Percentiles rank a stretch among this genome's conserved stretches.
Evolutionary conservation across 2,329 filamentous ascomycete species (phyloP).

Genomic region (Aspergillus pseudoglaucus): DNA sequence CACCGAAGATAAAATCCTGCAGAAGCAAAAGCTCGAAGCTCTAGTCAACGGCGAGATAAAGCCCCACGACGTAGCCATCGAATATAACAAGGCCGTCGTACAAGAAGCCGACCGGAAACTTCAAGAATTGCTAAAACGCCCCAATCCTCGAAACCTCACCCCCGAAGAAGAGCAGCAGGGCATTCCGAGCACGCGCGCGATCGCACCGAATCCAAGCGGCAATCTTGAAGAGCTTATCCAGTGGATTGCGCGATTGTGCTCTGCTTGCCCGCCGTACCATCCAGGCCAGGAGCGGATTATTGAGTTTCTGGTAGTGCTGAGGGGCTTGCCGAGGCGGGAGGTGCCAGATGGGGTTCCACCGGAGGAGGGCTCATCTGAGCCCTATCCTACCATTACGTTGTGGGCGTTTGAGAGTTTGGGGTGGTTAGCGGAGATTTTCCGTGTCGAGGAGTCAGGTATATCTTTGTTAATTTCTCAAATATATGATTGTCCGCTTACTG

Average conservation of each 20-base stretch:
- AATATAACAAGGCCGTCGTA: not conserved
- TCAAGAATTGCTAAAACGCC: not conserved
- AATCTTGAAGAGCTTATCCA: not conserved
- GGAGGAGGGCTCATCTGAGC: not conserved
- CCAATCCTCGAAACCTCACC: not conserved
- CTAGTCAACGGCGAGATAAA: not conserved
- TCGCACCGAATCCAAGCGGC: not conserved
- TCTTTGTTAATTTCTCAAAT: not conserved
- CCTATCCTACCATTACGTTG: not conserved
- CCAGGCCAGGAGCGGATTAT: not conserved
- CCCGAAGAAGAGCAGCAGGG: not conserved
- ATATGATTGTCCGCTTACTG: not conserved
- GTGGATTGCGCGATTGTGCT: not conserved
- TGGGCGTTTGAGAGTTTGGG: not conserved
- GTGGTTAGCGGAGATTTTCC: not conserved
- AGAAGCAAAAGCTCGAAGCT: not conserved
- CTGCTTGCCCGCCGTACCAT: not conserved
- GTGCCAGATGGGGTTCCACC: not conserved
- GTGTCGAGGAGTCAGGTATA: not conserved
- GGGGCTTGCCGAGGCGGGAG: not conserved
- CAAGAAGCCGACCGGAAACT: not conserved
- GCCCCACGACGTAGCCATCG: not conserved
- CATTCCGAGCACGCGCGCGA: not conserved
- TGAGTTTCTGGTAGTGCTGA: not conserved
- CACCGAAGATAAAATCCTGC: not conserved